Conservation (phyloP, 2,329 filamentous ascomycete genomes). For the Colletotrichum agaves region DNA sequence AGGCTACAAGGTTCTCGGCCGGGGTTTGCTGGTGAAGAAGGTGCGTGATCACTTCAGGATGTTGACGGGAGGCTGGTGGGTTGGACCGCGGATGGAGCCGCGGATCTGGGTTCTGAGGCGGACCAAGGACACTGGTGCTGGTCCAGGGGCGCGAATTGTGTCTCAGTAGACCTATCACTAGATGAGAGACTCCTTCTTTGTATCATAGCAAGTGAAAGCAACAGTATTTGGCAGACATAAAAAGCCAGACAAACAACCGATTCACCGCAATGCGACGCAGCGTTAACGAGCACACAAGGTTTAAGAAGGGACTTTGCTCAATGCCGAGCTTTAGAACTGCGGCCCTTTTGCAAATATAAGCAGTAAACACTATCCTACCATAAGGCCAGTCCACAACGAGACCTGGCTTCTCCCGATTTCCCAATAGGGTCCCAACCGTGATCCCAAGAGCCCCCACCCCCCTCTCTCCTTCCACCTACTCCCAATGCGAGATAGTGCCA, state of each 20-base stretch:
- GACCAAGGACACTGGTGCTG: constrained; percentile 38
- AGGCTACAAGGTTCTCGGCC: constrained; percentile 53
- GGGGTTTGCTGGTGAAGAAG: constrained; percentile 52
- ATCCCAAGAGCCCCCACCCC: background rate
- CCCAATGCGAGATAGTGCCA: background rate
- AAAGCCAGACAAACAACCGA: too few relatives aligned
- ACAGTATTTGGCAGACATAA: background rate
- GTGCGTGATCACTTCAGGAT: constrained; percentile 55
- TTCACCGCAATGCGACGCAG: too few relatives aligned
- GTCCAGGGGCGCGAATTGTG: constrained; percentile 24
- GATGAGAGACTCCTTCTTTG: background rate
- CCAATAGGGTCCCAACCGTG: background rate
- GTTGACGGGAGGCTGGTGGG: constrained; percentile 71
- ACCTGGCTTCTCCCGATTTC: too few relatives aligned
- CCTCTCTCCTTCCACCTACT: background rate
- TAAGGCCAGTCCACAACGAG: background rate
- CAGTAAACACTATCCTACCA: constrained; percentile 32
- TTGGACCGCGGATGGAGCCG: constrained; percentile 70
- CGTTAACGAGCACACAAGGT: background rate
- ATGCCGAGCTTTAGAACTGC: constrained; percentile 18
- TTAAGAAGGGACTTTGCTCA: background rate
- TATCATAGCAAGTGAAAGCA: background rate
- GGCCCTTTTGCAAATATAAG: background rate
- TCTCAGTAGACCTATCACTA: constrained; percentile 1
- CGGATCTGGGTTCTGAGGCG: constrained; percentile 61